These are phyloP conservation scores for Pseudevernia furfuracea DNA, from an alignment of 495 filamentous ascomycete genomes.

Conservation along the genomic window DNA sequence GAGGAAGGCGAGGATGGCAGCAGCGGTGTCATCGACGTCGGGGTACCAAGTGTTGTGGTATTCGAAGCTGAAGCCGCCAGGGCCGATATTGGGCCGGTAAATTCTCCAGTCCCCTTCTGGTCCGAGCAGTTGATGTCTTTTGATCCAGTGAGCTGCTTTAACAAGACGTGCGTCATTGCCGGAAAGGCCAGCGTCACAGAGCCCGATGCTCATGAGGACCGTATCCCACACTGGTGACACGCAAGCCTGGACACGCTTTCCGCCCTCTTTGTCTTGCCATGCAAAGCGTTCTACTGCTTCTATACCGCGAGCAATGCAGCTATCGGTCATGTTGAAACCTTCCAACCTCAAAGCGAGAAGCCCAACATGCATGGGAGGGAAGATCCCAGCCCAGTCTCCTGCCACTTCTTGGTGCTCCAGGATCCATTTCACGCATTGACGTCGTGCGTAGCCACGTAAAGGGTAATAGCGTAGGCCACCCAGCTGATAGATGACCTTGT, in stretches of 20 bases:
- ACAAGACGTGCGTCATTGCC: slow-evolving; percentile 7
- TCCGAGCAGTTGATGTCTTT: slow-evolving; percentile 27
- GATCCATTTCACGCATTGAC: slow-evolving; percentile 29
- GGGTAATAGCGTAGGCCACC: slow-evolving; percentile 23
- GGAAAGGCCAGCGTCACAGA: slow-evolving; percentile 23
- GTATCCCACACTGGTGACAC: slow-evolving; percentile 36
- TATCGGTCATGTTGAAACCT: slow-evolving; percentile 25
- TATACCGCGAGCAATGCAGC: slow-evolving; percentile 19
- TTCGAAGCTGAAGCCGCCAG: slow-evolving; percentile 35
- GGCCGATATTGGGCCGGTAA: slow-evolving; percentile 21
- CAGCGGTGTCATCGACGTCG: slow-evolving; percentile 42
- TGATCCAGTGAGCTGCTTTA: slow-evolving; percentile 27
- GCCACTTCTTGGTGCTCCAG: slow-evolving; percentile 30
- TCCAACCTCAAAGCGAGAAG: slow-evolving; percentile 30
- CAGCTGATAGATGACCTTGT: slow-evolving; percentile 26
- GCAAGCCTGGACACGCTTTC: slow-evolving; percentile 23
- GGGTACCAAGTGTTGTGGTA: slow-evolving; percentile 37
- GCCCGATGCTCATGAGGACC: slow-evolving; percentile 29
- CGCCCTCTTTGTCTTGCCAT: slow-evolving; percentile 22
- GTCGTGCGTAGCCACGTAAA: slow-evolving; percentile 20
- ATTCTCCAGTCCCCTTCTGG: slow-evolving; percentile 34
- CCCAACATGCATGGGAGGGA: slow-evolving; percentile 30
- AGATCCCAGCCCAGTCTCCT: slow-evolving; percentile 32
- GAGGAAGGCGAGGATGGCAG: slow-evolving; percentile 30
- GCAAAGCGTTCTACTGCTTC: slow-evolving; percentile 30